Evolutionary conservation across 495 filamentous ascomycete species (phyloP).

Genomic region (Aspergillus diversus): DNA sequence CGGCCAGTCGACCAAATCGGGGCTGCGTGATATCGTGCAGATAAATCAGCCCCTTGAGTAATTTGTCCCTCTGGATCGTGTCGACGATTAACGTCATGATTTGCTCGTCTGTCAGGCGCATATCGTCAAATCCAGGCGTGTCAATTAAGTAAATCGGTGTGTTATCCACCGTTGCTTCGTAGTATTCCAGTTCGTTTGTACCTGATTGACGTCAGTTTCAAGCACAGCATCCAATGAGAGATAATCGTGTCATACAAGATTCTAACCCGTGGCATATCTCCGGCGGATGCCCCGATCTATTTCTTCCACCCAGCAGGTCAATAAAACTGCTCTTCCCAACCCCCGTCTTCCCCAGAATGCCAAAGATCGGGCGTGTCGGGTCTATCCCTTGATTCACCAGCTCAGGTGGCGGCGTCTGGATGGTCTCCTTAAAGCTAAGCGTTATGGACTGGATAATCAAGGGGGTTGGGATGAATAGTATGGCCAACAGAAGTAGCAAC

Average conservation of each 20-base stretch:
- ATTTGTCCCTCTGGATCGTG: not conserved
- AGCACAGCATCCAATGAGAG: no score
- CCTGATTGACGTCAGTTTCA: not conserved
- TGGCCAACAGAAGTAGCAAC: no score
- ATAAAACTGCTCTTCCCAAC: not conserved
- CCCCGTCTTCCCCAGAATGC: not conserved
- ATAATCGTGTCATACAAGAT: not conserved
- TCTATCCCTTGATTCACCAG: not conserved
- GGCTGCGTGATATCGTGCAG: not conserved
- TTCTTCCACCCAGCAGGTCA: not conserved
- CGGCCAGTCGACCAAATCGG: not conserved
- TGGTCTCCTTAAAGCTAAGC: no score
- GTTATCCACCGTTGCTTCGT: not conserved
- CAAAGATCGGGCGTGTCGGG: not conserved
- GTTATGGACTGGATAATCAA: no score
- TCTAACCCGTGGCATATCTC: not conserved
- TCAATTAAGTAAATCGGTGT: not conserved
- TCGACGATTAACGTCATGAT: not conserved
- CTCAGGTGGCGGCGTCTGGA: no score
- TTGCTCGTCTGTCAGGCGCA: not conserved
- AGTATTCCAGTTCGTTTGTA: not conserved
- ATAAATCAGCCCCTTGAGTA: not conserved
- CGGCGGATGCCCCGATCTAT: not conserved
- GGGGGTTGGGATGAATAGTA: not conserved
- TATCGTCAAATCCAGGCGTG: not conserved